Base-by-base conservation (phyloP, 2,329 filamentous ascomycete species). In the Huntiella decipiens region DNA sequence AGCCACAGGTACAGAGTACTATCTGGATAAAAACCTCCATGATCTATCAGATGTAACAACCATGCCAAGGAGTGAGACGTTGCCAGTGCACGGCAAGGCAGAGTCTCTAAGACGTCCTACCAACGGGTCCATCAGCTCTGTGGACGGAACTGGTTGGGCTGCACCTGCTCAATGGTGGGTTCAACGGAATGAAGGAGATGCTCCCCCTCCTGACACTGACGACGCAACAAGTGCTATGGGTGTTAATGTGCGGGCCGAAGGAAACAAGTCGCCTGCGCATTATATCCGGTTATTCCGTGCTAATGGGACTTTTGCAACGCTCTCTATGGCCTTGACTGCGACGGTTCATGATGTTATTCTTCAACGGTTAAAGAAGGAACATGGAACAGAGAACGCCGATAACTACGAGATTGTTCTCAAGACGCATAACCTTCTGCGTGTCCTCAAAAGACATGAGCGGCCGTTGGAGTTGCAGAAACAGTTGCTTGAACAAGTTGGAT, bases 111-210 rank as follows among this genome's bases (percentile, higher is more conserved):
- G 42, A 8, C 22, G 46, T 13, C 42, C 41, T 11, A 48, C 46
- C 11, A 36, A 38, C 12, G 42, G 42, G 11, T 48, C 46, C 15
- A 33, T 48, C 11, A 43, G 46, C 16, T 48, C 46, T 10, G 28
- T 48, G 22, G 45, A 47, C n/a, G 59, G 60, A 2, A 63, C 63
- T 2, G 74, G 75, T 3, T 98, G 88, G 88, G 83, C 92, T 59
- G 87, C 87, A 3, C 88, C 91, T 1, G 88, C 96, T 60, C 95
- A 87, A 58, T 98, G 91, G 91, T 86, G 83, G 43, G 88, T 96
- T 19, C 83, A 82, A 53, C 78, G 77, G 50, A 69, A 69, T 38
- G 74, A 73, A 5, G 78, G 85, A 53, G 80, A 84, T 46, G 63
- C 58, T 4, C 81, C 86, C 43, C 70, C 75, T n/a, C 68, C 74